These are phyloP conservation scores for Amphibolis antarctica DNA, from an alignment of 106 monocot species.

Conservation along the genomic window DNA sequence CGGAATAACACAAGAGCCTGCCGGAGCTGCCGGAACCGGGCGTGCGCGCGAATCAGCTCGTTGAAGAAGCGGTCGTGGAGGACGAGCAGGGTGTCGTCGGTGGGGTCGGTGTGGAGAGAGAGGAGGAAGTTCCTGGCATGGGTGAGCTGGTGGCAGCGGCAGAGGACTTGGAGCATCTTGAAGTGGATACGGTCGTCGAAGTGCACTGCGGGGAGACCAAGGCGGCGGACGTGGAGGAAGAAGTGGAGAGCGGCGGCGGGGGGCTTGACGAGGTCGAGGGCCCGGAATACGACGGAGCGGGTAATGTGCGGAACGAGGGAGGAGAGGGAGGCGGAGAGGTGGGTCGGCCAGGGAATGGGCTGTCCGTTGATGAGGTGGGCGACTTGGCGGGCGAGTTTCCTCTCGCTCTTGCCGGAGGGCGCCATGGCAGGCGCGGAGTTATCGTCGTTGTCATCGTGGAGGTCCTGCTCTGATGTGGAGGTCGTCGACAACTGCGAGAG, in stretches of 20 bases:
- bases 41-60: constrained; percentile 46
- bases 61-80: constrained; percentile 48
- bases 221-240: constrained; percentile 26
- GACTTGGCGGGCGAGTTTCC: constrained; percentile 12
- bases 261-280: constrained; percentile 20
- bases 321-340: constrained; percentile 17
- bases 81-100: constrained; percentile 3
- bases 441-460: no score
- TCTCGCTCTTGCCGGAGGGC: no score
- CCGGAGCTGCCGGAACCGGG: constrained; percentile 30
- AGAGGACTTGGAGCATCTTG: constrained; percentile 35
- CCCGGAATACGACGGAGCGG: constrained; percentile 17
- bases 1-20: constrained; percentile 35
- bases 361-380: constrained; percentile 19
- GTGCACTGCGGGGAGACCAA: constrained; percentile 7
- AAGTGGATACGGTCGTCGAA: constrained; percentile 24
- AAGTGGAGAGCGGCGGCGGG: constrained; percentile 25
- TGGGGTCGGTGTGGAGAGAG: constrained; percentile 33
- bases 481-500: no score
- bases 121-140: constrained; percentile 21
- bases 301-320: constrained; percentile 7
- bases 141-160: constrained; percentile 33
- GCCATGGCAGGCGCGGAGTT: no score
- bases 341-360: constrained; percentile 10
- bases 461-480: no score